Percentiles rank a stretch among this genome's conserved stretches.
Conservation (phyloP, 257 asterid genomes). For the Gentiana macrophylla region DNA sequence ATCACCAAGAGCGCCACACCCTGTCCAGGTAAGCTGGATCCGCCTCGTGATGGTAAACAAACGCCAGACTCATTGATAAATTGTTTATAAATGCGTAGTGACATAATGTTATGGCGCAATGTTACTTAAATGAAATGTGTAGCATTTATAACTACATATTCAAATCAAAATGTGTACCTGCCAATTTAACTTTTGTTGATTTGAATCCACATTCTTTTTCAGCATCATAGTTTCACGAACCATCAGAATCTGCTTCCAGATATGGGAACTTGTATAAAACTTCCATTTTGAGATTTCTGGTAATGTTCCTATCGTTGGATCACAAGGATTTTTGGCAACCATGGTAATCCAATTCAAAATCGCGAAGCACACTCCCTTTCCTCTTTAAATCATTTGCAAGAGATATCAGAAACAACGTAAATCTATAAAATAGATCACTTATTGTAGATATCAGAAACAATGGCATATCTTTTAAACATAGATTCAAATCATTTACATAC, state of each 20-base stretch:
- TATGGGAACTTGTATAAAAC: conserved; percentile 33
- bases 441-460: too few relatives aligned
- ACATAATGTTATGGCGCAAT: too few relatives aligned
- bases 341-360: conserved; percentile 51
- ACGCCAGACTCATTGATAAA: too few relatives aligned
- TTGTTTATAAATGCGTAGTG: too few relatives aligned
- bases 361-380: conserved; percentile 30
- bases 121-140: too few relatives aligned
- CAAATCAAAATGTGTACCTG: conserved; percentile 24
- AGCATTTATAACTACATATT: too few relatives aligned
- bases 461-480: too few relatives aligned
- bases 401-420: conserved; percentile 9
- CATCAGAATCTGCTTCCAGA: conserved; percentile 63
- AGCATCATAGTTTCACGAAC: conserved; percentile 46
- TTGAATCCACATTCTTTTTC: conserved; percentile 32
- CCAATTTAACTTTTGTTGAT: conserved; percentile 30
- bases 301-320: conserved; percentile 31
- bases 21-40: too few relatives aligned
- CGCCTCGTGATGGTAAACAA: too few relatives aligned
- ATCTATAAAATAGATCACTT: background rate
- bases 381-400: conserved; percentile 36
- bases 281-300: conserved; percentile 72
- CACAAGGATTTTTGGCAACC: conserved; percentile 62
- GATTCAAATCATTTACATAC: too few relatives aligned
- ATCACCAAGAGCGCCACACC: too few relatives aligned